Percentiles rank a stretch among this genome's conserved stretches.
Conservation (phyloP, 1,284 basidiomycete genomes). For the Ustilago crameri region DNA sequence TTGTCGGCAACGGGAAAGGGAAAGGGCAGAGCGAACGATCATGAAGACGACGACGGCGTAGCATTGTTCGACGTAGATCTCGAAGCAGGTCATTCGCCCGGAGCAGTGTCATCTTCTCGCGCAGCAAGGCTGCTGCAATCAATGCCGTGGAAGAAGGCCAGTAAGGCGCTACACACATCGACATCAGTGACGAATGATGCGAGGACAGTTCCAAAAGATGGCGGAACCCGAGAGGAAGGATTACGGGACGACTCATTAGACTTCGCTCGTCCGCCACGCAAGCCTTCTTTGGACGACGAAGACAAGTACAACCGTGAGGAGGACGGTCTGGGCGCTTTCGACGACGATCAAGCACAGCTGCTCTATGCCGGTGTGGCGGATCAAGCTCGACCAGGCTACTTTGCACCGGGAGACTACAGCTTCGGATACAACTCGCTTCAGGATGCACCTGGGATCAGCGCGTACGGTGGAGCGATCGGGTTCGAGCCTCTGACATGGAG, state of each 20-base stretch:
- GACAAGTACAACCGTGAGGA: conserved; percentile 8
- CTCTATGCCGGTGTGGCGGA: conserved; percentile 17
- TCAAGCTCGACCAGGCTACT: conserved; percentile 16
- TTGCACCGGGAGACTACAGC: conserved; percentile 26
- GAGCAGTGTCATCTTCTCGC: conserved; percentile 7
- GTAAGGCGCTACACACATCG: not conserved
- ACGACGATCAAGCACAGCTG: conserved; percentile 34
- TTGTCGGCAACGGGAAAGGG: conserved; percentile 16
- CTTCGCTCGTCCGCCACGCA: conserved; percentile 5
- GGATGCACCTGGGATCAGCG: not conserved
- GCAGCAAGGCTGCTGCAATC: conserved; percentile 22
- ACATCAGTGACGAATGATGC: not conserved
- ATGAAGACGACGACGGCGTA: not conserved
- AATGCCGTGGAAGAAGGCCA: conserved; percentile 23
- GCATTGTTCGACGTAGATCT: conserved; percentile 42
- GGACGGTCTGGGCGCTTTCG: conserved; percentile 14
- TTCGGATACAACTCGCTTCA: conserved; percentile 35
- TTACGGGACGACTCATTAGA: conserved; percentile 22
- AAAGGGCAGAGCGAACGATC: conserved; percentile 20
- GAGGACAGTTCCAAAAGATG: not conserved
- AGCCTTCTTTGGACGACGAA: not conserved
- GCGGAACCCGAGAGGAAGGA: not conserved
- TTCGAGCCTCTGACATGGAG: conserved; percentile 39
- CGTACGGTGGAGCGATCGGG: conserved; percentile 18
- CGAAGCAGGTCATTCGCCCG: conserved; percentile 13